Evolutionary conservation across 192 early-diverging fungal genomes (phyloP).

Genomic region (Backusella macrospora): DNA sequence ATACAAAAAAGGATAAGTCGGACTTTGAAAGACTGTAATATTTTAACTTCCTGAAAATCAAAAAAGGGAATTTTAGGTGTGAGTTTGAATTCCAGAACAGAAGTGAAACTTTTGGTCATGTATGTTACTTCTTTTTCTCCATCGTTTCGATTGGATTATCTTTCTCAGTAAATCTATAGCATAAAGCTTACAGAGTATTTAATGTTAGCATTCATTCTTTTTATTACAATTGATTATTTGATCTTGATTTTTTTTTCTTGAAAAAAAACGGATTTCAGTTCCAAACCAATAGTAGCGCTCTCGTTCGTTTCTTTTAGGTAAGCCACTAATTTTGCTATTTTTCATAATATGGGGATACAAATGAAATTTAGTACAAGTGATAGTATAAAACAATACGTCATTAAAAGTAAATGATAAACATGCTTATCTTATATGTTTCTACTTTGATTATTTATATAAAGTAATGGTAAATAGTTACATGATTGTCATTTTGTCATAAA

Average conservation of each 20-base stretch:
- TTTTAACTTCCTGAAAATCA: no score
- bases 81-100: no score
- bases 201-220: background rate
- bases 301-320: background rate
- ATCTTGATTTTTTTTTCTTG: background rate
- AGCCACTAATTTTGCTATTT: background rate
- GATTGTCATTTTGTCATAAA: no score
- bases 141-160: background rate
- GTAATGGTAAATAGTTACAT: no score
- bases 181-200: background rate
- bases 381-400: background rate
- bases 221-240: background rate
- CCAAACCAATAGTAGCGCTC: background rate
- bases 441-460: no score
- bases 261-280: background rate
- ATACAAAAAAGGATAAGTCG: no score
- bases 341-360: slow-evolving; percentile 3
- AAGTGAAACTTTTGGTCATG: no score
- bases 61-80: no score
- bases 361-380: background rate
- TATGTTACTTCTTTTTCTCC: background rate
- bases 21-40: no score
- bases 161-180: background rate
- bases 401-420: background rate
- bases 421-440: background rate